Percentiles rank a stretch among this genome's conserved stretches.
Evolutionary conservation across 306 rosid genomes (phyloP).

Genomic region (Vicia villosa): DNA sequence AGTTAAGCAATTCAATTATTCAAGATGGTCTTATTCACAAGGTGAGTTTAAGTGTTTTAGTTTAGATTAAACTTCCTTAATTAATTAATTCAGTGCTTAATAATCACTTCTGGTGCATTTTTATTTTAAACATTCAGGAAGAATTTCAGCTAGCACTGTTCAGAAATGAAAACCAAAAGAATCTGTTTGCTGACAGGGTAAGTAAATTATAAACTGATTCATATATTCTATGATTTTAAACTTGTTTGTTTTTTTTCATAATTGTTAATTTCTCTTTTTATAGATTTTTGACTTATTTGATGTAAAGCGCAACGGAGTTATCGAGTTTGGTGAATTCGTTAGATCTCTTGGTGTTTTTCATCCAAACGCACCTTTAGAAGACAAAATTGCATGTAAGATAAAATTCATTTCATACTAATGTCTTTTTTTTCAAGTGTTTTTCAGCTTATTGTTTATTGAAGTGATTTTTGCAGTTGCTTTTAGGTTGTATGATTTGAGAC

Average conservation of each 20-base stretch:
- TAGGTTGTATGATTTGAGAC: conserved; percentile 78
- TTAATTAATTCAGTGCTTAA: neutral
- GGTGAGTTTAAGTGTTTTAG: conserved; percentile 50
- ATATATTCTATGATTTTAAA: neutral
- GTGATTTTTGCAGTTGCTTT: conserved; percentile 79
- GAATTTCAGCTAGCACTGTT: conserved; percentile 94
- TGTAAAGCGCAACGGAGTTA: conserved; percentile 74
- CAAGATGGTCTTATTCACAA: conserved; percentile 81
- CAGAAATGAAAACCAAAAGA: conserved; percentile 58
- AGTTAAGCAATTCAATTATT: conserved; percentile 79
- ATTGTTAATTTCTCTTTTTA: conserved; percentile 22
- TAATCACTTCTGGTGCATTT: conserved; percentile 7
- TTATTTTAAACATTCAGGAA: conserved; percentile 54
- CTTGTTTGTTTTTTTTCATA: conserved; percentile 14
- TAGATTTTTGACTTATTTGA: conserved; percentile 86
- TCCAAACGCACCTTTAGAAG: conserved; percentile 68
- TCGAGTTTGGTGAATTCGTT: conserved; percentile 87
- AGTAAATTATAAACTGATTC: conserved; percentile 26
- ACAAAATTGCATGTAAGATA: conserved; percentile 69
- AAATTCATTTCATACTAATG: neutral
- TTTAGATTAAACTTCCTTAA: conserved; percentile 3
- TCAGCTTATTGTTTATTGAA: conserved; percentile 24
- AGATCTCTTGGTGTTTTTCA: conserved; percentile 80
- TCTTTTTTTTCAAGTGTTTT: too few species aligned
- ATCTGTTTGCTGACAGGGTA: conserved; percentile 88